Base-by-base conservation (phyloP, 1,139 yeast genomes). In the Hyphopichia khmerensis region DNA sequence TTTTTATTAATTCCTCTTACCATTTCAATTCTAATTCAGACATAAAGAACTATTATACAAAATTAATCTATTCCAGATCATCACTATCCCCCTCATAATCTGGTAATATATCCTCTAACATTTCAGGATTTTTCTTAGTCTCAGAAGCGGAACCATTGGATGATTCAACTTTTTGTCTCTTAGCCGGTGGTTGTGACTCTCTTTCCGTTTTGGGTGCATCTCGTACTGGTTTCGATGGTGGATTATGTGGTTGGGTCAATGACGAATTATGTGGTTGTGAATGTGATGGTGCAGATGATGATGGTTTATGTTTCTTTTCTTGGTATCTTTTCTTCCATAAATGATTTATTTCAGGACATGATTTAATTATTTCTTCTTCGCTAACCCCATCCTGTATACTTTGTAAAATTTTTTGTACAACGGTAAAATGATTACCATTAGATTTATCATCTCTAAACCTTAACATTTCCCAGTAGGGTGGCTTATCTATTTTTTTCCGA, bases 381-480 rank as follows among this genome's bases (percentile, higher is more conserved):
- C 80, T 73, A 2, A 93, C 96, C 1, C 95, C 87, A 62, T 93
- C 99, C 49, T 81, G 79, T 39, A 95, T 93, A 59, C 96, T 85
- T 48, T 83, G 80, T 40, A 91, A 65, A 35, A 93, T 91, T 56
- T 86, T 91, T 45, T 81, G 82, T 13, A 90, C 96, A 17, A 87
- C 89, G 16, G 83, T 70, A 4, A 82, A 63, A 61, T 89, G 96
- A 60, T 95, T 95, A 10, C 96, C 98, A 56, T 87, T 85, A 19
- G 79, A 65, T 59, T 95, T 95, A 60, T 95, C 99, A 62, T 93
- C 96, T 59, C 99, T 75, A 63, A 93, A 93, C 45, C 99, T 74
- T 45, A 93, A 64, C 72, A 87, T 77, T 47, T 82, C 82, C 99
- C 99, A 95, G 42, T 72, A 77, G 1, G 84, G 84, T 3, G 67